These are phyloP conservation scores for Alternaria ethzedia DNA, from an alignment of 2,329 filamentous ascomycete genomes.

Conservation along the genomic window DNA sequence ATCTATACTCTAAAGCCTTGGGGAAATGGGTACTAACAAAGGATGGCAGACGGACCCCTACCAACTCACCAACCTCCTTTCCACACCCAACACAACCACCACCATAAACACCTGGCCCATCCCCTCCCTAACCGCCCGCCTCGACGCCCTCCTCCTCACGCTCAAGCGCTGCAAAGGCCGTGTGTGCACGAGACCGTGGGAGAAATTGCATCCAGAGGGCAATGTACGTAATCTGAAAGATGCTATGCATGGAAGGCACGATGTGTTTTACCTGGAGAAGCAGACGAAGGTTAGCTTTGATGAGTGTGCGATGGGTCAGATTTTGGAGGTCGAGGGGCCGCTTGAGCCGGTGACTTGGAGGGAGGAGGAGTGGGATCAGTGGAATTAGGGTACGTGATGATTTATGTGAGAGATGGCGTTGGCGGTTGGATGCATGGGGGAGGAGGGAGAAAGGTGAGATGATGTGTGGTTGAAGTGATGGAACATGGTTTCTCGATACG, in stretches of 20 bases:
- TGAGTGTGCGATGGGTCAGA: conserved; percentile 64
- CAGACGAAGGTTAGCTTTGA: conserved; percentile 61
- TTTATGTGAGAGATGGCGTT: too few species aligned
- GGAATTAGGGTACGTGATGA: conserved; percentile 18
- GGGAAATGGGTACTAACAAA: too few species aligned
- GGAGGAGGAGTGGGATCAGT: conserved; percentile 24
- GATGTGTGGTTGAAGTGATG: too few species aligned
- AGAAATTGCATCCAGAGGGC: conserved; percentile 61
- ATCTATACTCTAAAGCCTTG: too few species aligned
- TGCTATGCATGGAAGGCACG: conserved; percentile 57
- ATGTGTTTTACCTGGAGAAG: conserved; percentile 60
- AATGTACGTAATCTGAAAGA: conserved; percentile 59
- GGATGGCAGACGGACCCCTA: conserved; percentile 45
- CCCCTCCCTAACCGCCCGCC: conserved; percentile 3
- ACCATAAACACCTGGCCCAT: background rate
- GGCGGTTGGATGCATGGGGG: too few species aligned
- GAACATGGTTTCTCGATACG: too few species aligned
- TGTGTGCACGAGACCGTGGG: conserved; percentile 64
- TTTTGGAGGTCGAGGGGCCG: conserved; percentile 61
- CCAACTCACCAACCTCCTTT: conserved; percentile 45
- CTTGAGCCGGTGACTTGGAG: conserved; percentile 24
- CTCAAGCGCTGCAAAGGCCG: conserved; percentile 66
- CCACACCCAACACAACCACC: background rate
- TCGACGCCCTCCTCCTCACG: conserved; percentile 66
- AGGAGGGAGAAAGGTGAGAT: too few species aligned